phyloP scores from a whole-genome alignment of 2,329 filamentous ascomycete genomes.

The Exserohilum rostratum region DNA sequence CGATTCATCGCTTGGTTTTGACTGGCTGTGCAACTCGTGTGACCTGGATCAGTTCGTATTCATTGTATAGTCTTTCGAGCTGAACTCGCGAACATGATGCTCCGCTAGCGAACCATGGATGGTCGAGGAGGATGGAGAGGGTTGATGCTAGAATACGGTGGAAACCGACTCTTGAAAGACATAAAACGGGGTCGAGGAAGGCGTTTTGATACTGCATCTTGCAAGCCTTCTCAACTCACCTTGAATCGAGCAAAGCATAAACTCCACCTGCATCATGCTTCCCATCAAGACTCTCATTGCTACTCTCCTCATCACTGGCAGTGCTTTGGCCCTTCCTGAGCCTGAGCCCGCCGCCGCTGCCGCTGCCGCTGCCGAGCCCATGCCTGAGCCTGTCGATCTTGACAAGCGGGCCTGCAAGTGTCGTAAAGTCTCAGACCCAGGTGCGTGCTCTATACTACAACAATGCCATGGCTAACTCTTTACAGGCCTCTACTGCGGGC shows the following conservation, averaged over 20 bases:
- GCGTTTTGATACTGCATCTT: neutral
- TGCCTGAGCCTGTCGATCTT: neutral
- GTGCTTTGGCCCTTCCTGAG: constrained; percentile 1
- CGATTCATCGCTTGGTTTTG: neutral
- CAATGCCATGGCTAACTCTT: neutral
- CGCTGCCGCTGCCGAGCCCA: neutral
- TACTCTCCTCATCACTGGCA: constrained; percentile 3
- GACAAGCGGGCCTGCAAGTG: constrained; percentile 11
- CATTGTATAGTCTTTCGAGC: constrained; percentile 1
- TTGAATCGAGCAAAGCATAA: neutral
- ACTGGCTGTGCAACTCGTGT: neutral
- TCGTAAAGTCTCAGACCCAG: constrained; percentile 3
- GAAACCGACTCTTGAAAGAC: neutral
- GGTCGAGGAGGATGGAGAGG: neutral
- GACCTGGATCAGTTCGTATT: neutral
- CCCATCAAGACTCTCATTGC: constrained; percentile 5
- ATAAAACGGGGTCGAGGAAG: neutral
- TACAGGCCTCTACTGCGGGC: constrained; percentile 3
- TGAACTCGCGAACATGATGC: neutral
- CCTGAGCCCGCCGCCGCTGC: neutral
- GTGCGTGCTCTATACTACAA: neutral
- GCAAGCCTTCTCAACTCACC: neutral
- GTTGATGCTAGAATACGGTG: neutral
- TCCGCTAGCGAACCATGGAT: neutral
- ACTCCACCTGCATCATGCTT: constrained; percentile 1